Conservation (phyloP, 495 filamentous ascomycete species). For the Neurospora cerealis region DNA sequence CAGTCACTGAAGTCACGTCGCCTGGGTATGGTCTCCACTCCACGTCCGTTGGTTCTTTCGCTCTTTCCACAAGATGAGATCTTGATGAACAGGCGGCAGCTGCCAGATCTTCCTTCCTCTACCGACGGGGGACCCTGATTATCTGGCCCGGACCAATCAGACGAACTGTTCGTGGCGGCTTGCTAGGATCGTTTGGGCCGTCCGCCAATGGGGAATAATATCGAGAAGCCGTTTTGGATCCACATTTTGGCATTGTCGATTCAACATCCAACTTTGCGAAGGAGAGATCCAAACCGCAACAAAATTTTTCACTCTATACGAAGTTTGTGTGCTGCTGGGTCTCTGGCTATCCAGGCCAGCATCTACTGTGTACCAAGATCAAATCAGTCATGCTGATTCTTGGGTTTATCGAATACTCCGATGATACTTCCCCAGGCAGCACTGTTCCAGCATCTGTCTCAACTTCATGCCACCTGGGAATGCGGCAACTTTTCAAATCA, state of each 20-base stretch:
- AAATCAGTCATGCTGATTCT: too few relatives aligned
- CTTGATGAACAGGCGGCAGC: not conserved
- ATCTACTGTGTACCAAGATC: too few relatives aligned
- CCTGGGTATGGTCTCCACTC: not conserved
- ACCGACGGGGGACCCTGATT: not conserved
- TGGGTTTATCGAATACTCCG: too few relatives aligned
- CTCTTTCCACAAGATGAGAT: not conserved
- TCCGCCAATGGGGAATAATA: not conserved
- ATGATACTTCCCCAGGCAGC: not conserved
- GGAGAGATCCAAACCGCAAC: not conserved
- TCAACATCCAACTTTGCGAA: not conserved
- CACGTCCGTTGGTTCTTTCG: not conserved
- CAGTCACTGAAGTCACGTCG: not conserved
- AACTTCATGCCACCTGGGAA: not conserved
- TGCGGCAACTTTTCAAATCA: not conserved
- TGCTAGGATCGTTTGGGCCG: not conserved
- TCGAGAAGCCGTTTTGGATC: not conserved
- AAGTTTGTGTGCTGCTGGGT: not conserved
- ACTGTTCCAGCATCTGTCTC: not conserved
- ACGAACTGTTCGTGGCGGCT: not conserved
- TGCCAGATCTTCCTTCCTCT: not conserved
- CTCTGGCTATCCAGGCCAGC: not conserved
- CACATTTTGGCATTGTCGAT: not conserved
- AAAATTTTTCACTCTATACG: too few relatives aligned
- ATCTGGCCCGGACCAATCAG: not conserved